Base-by-base conservation (phyloP, 202 grass and related monocot genomes). In the Zoysia matrella region DNA sequence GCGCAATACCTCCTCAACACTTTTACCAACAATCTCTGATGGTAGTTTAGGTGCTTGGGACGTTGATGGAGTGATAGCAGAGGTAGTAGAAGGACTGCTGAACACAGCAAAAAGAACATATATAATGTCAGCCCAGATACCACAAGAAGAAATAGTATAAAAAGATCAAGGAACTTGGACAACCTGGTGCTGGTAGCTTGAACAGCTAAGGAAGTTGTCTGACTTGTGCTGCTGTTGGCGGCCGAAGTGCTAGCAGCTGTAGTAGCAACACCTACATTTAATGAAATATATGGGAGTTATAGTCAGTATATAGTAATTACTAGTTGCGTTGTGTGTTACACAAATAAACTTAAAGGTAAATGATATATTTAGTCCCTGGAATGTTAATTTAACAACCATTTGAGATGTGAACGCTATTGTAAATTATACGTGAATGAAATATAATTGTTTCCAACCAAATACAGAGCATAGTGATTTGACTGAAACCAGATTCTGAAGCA, bases 1-100 rank as follows among this genome's bases (percentile, higher is more conserved):
- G 56, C 47, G 14, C 42, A 81, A 2, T 94, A 99, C 97, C 87
- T 99, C 89, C 80, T 96, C 97, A 4, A 94, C 97, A 80, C 70
- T 60, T 99, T 96, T 99, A 67, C 97, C 97, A 89, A 87, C 80
- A 83, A 99, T 96, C 79, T 99, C 97, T 77, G 93, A 99, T 78
- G 97, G 97, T 52, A 47, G 30, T 36, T 36, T 36, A 36, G 30
- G 30, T 36, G 30, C 30, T 36, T 36, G 30, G 30, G 30, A 36
- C 14, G 77, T 45, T 61, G 83, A 54, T 84, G 91, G 74, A 82
- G 83, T 87, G 64, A 90, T 75, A 56, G 88, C 84, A 84, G 70
- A 78, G 52, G 30, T 36, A 36, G 79, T 76, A 61, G 73, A 67
- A 72, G 86, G 71, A 68, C 92, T 97, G 79, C 75, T 85, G 44